Percentiles rank a stretch among this genome's conserved stretches.
Evolutionary conservation across 805 yeast species (phyloP).

Genomic region (Saccharomyces jurei): DNA sequence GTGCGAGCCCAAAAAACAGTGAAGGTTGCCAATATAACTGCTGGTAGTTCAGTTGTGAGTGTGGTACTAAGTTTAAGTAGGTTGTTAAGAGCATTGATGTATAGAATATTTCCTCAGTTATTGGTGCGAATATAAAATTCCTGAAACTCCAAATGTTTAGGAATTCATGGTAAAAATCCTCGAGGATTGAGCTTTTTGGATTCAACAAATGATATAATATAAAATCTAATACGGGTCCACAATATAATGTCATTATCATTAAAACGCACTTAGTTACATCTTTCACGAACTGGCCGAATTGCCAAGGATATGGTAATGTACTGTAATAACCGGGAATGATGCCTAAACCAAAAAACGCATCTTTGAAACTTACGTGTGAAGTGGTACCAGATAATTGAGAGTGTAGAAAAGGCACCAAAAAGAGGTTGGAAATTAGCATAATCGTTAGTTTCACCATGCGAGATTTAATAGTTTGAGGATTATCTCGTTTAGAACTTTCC

Average conservation of each 20-base stretch:
- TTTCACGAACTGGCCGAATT: not conserved
- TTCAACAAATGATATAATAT: conserved; percentile 15
- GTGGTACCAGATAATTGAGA: not conserved
- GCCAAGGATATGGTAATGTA: not conserved
- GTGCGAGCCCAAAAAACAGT: conserved; percentile 30
- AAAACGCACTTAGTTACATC: conserved; percentile 10
- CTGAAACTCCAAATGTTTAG: conserved; percentile 27
- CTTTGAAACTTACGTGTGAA: not conserved
- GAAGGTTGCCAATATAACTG: conserved; percentile 20
- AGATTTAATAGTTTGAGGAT: conserved; percentile 16
- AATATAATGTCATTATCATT: conserved; percentile 16
- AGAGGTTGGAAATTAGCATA: conserved; percentile 12
- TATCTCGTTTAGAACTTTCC: conserved; percentile 21
- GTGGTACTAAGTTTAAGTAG: conserved; percentile 9
- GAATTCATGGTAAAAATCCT: conserved; percentile 13
- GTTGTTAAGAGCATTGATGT: conserved; percentile 25
- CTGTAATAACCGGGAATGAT: conserved; percentile 19
- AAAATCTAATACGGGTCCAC: conserved; percentile 22
- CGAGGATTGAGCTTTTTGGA: conserved; percentile 5
- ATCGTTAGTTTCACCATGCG: conserved; percentile 15
- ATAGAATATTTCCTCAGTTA: conserved; percentile 29
- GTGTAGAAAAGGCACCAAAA: conserved; percentile 15
- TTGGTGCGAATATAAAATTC: conserved; percentile 28
- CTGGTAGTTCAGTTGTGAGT: conserved; percentile 2
- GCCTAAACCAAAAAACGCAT: conserved; percentile 15